These are phyloP conservation scores for Ramaria sp. DNA, from an alignment of 768 basidiomycete species.

Conservation along the genomic window DNA sequence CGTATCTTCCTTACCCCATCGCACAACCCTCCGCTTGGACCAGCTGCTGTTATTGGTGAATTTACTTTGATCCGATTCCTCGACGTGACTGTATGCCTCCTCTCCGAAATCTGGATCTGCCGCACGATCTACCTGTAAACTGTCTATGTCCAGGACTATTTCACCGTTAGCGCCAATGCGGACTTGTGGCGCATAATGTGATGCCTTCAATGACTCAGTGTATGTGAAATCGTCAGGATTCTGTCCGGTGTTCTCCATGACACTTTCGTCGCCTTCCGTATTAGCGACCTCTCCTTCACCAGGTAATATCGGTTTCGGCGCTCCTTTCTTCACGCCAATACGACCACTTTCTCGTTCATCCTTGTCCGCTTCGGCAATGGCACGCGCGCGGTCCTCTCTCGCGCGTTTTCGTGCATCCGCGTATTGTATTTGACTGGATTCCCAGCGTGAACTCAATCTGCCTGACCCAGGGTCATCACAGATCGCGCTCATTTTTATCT, in stretches of 20 bases:
- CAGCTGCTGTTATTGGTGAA: slow-evolving; percentile 84
- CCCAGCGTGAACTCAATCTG: slow-evolving; percentile 67
- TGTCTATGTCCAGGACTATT: slow-evolving; percentile 79
- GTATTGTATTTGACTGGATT: slow-evolving; percentile 61
- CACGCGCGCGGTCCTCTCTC: slow-evolving; percentile 51
- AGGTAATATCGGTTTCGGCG: neutral
- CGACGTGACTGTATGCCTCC: slow-evolving; percentile 71
- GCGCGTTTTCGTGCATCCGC: slow-evolving; percentile 53
- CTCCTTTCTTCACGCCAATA: neutral
- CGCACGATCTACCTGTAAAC: slow-evolving; percentile 65
- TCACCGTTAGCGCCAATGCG: slow-evolving; percentile 82
- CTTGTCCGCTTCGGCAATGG: slow-evolving; percentile 42
- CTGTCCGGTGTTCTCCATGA: slow-evolving; percentile 34
- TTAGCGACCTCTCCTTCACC: slow-evolving; percentile 24
- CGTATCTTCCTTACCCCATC: slow-evolving; percentile 88
- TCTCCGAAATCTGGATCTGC: slow-evolving; percentile 34
- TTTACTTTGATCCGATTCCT: slow-evolving; percentile 73
- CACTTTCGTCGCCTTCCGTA: slow-evolving; percentile 8
- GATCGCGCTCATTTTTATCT: slow-evolving; percentile 70
- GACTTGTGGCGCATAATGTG: slow-evolving; percentile 76
- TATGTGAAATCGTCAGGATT: slow-evolving; percentile 56
- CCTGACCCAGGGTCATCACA: slow-evolving; percentile 74
- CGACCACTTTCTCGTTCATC: slow-evolving; percentile 1
- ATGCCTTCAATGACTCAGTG: slow-evolving; percentile 48
- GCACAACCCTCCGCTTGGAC: slow-evolving; percentile 61